A percentile compares a stretch with the other conserved stretches of the same genome.
These are phyloP conservation scores for Carpinus viminea DNA, from an alignment of 306 rosid genomes.

Conservation along the genomic window DNA sequence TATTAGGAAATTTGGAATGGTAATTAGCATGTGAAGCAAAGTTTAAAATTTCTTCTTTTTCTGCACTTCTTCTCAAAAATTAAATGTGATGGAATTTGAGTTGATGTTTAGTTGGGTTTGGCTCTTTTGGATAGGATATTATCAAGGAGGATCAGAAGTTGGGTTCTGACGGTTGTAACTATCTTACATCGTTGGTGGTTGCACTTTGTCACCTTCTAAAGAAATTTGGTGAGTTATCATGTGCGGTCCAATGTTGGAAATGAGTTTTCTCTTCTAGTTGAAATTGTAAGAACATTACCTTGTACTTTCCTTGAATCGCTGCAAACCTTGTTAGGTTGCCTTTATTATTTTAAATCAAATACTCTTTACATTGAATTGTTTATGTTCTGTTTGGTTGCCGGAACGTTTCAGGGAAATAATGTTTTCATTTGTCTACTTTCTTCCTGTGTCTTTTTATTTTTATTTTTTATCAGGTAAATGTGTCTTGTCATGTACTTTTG, in stretches of 20 bases:
- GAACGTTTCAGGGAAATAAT: background rate
- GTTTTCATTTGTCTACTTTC: background rate
- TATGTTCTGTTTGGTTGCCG: background rate
- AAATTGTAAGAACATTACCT: background rate
- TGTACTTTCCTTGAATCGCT: background rate
- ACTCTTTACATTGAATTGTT: background rate
- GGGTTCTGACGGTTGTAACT: conserved; percentile 48
- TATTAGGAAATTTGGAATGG: background rate
- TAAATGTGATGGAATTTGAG: background rate
- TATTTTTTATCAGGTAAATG: background rate
- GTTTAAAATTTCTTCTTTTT: background rate
- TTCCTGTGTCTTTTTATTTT: background rate
- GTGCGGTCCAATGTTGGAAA: conserved; percentile 6
- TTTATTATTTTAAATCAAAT: background rate
- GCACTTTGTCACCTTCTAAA: conserved; percentile 76
- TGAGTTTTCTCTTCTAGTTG: background rate
- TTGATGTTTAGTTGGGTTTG: conserved; percentile 14
- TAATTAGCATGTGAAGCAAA: background rate
- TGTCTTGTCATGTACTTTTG: background rate
- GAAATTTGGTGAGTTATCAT: conserved; percentile 52
- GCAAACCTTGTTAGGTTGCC: background rate
- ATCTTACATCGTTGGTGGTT: conserved; percentile 49
- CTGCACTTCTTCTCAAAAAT: background rate
- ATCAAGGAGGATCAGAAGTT: conserved; percentile 40
- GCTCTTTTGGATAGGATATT: conserved; percentile 44